Evolutionary conservation across 306 rosid genomes (phyloP), one percentile per base, ranked within the genome.

Genomic region (Cyamopsis tetragonoloba): DNA sequence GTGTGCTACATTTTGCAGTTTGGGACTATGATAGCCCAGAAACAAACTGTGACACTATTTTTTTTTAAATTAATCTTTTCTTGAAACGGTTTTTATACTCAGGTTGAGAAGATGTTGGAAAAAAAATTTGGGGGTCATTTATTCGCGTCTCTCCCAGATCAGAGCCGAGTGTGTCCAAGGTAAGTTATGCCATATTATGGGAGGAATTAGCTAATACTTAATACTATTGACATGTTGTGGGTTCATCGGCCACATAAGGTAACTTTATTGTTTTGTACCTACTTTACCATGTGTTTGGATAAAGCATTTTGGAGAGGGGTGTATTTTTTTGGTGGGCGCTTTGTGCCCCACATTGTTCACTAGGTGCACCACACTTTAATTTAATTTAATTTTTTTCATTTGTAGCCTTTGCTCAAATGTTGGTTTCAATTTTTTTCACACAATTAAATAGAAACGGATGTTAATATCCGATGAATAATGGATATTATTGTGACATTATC

Each of bases 41-140:
- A 41, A 14, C 2, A 20, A 13, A 56, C 5, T 12, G 34, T 55
- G 15, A 9, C 54, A 19, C 14, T 68, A 19, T 3, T 74, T 30
- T 37, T 47, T 59, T 37, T 24, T 31, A 13, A 14, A n/a, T 35
- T 66, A 66, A 55, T 75, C 32, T 34, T 53, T 65, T 48, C 64
- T 13, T 35, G 47, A 59, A 26, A 75, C 3, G 18, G 56, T 62
- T 59, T 19, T 75, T 38, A 60, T 69, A 50, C 60, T 59, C 84
- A 92, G 99, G 99, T 93, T 62, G 99, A 93, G 78, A 90, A 90
- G 84, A 90, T 93, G 99, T 71, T 93, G 79, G 99, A 93, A 84
- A 90, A 88, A 59, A 90, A 85, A 48, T 93, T 90, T 82, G 90
- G 77, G 24, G 74, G 85, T 56, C 78, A 71, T 75, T 79, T 93